phyloP scores from a whole-genome alignment of 139 green algal species.

The Chlamydomonas sphaeroides region DNA sequence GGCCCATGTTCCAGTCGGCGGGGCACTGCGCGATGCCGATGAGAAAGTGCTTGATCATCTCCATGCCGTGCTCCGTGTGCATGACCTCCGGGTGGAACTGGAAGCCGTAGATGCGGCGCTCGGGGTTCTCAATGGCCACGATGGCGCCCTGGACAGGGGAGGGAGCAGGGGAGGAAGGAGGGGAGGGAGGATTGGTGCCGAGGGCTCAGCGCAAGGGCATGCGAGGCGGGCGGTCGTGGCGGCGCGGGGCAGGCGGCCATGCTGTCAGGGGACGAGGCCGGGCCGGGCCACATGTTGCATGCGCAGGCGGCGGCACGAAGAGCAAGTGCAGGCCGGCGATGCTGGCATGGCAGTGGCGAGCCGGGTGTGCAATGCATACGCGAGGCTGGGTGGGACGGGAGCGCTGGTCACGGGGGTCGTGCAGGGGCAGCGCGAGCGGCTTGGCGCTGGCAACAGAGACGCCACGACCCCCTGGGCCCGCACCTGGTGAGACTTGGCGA shows the following conservation, averaged over 20 bases:
- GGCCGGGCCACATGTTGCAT: too few relatives aligned
- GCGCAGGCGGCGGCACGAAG: too few relatives aligned
- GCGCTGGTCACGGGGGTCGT: neutral
- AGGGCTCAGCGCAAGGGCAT: too few relatives aligned
- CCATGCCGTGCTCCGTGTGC: constrained; percentile 88
- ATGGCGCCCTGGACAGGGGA: constrained; percentile 78
- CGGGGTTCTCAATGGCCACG: constrained; percentile 92
- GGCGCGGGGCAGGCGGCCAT: too few relatives aligned
- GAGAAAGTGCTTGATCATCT: constrained; percentile 92
- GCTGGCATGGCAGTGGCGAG: too few relatives aligned
- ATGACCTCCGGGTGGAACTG: constrained; percentile 98
- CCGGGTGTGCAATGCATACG: too few relatives aligned
- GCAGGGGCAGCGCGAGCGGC: too few relatives aligned
- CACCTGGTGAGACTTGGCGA: constrained; percentile 85
- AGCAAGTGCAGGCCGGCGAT: too few relatives aligned
- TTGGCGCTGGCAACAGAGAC: too few relatives aligned
- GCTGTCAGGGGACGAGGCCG: too few relatives aligned
- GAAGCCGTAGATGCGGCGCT: constrained; percentile 89
- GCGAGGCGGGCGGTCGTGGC: too few relatives aligned
- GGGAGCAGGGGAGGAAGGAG: neutral
- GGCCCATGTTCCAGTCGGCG: constrained; percentile 96
- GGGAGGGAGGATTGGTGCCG: too few relatives aligned
- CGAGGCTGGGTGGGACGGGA: neutral
- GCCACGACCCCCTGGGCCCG: neutral
- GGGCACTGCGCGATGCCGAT: constrained; percentile 76